These are phyloP conservation scores for Penicillium flavigenum DNA, from an alignment of 495 filamentous ascomycete genomes.

Conservation along the genomic window DNA sequence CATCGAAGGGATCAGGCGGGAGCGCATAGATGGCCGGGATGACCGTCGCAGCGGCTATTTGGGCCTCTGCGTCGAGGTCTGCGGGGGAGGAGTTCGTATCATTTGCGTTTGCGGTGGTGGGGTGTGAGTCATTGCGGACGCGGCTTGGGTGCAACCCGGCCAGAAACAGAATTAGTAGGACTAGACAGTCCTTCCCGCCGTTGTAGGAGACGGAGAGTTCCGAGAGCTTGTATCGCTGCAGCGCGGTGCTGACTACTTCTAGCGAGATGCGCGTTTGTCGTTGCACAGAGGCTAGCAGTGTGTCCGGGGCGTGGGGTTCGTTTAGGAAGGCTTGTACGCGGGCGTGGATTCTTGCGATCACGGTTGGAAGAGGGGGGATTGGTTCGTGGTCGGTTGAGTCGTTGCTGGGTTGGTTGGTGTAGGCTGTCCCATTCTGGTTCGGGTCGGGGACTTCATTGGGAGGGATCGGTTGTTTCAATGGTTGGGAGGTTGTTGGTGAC, in stretches of 20 bases:
- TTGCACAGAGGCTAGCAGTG: conserved; percentile 64
- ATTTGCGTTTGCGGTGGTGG: not conserved
- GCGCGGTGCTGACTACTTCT: conserved; percentile 67
- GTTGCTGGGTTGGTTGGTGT: not conserved
- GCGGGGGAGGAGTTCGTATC: conserved; percentile 9
- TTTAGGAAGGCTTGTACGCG: conserved; percentile 69
- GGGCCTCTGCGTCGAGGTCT: conserved; percentile 16
- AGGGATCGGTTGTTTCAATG: not conserved
- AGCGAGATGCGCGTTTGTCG: conserved; percentile 68
- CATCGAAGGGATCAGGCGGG: conserved; percentile 72
- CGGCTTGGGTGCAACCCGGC: conserved; percentile 53
- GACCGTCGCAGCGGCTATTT: conserved; percentile 13
- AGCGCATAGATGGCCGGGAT: conserved; percentile 89
- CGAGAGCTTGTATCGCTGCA: conserved; percentile 68
- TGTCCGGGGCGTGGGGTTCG: conserved; percentile 53
- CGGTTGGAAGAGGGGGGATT: conserved; percentile 32
- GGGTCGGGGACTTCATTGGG: not conserved
- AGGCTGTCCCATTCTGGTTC: conserved; percentile 1
- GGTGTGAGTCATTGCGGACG: conserved; percentile 8
- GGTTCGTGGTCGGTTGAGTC: not conserved
- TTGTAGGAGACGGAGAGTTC: conserved; percentile 93
- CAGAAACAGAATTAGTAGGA: conserved; percentile 87
- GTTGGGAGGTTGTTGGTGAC: not conserved
- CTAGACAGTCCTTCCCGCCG: conserved; percentile 96
- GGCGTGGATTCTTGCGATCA: conserved; percentile 61